phyloP scores from a whole-genome alignment of 495 filamentous ascomycete species.

The Xylona heveae region DNA sequence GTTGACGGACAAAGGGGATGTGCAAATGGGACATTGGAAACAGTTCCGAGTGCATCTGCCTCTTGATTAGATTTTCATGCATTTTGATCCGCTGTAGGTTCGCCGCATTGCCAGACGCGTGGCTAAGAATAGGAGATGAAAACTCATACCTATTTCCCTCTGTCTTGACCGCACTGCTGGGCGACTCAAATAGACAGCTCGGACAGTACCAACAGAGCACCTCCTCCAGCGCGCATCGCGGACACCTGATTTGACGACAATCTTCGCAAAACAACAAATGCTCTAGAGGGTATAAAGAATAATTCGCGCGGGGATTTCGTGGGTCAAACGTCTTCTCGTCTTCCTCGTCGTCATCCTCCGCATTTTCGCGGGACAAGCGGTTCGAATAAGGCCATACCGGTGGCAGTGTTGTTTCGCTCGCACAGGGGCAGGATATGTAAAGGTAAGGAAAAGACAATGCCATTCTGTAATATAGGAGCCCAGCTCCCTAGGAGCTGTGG shows the following conservation, averaged over 20 bases:
- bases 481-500: too few relatives aligned
- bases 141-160: conserved; percentile 71
- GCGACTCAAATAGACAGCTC: conserved; percentile 88
- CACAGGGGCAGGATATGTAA: conserved; percentile 83
- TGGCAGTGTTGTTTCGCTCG: conserved; percentile 30
- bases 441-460: conserved; percentile 67
- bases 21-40: conserved; percentile 82
- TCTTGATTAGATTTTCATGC: too few relatives aligned
- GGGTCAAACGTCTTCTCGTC: conserved; percentile 77
- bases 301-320: conserved; percentile 60
- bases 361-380: conserved; percentile 12
- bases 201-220: conserved; percentile 88
- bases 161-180: conserved; percentile 67
- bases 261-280: conserved; percentile 91
- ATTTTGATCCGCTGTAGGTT: neutral
- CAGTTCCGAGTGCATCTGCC: conserved; percentile 78
- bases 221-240: conserved; percentile 78
- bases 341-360: conserved; percentile 28
- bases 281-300: conserved; percentile 81
- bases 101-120: too few relatives aligned
- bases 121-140: too few relatives aligned
- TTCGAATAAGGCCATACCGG: conserved; percentile 17
- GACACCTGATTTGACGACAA: conserved; percentile 86
- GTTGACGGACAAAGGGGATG: conserved; percentile 54
- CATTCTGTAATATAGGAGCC: too few relatives aligned